A percentile compares a stretch with the other conserved stretches of the same genome.
Conservation (phyloP, 106 monocot species). For the Dendrobium catenatum region DNA sequence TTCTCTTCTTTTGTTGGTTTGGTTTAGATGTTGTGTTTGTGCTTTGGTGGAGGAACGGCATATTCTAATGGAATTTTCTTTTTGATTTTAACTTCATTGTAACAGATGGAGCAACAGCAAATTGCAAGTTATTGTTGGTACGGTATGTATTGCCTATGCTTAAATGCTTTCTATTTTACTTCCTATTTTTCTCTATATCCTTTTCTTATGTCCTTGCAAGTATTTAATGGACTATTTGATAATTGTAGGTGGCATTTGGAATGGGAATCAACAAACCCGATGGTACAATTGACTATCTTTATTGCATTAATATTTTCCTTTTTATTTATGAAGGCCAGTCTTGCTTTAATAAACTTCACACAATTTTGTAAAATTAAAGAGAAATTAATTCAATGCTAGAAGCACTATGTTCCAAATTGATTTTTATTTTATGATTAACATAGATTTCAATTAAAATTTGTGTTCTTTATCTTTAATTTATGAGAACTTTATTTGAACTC, state of each 20-base stretch:
- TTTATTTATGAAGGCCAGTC: neutral
- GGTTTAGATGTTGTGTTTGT: neutral
- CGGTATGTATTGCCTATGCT: constrained; percentile 42
- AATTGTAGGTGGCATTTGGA: constrained; percentile 90
- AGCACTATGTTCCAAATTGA: neutral
- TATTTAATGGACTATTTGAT: constrained; percentile 12
- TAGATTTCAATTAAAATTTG: neutral
- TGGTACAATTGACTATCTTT: constrained; percentile 33
- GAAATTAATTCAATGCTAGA: neutral
- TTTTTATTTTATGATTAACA: neutral
- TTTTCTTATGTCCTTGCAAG: neutral
- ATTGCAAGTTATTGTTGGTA: constrained; percentile 95
- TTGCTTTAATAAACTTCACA: neutral
- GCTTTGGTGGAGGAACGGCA: neutral
- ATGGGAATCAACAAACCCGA: constrained; percentile 99
- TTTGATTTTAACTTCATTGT: constrained; percentile 9
- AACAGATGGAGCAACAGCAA: constrained; percentile 94
- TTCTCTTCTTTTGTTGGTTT: neutral
- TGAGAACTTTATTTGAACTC: neutral
- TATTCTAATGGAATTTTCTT: neutral
- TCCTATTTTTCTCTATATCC: neutral
- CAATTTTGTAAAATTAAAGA: neutral
- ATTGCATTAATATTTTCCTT: neutral
- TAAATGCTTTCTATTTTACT: neutral
- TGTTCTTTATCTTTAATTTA: neutral